Conservation (phyloP, 2,329 filamentous ascomycete species). For the Emergomyces pasteurianus region DNA sequence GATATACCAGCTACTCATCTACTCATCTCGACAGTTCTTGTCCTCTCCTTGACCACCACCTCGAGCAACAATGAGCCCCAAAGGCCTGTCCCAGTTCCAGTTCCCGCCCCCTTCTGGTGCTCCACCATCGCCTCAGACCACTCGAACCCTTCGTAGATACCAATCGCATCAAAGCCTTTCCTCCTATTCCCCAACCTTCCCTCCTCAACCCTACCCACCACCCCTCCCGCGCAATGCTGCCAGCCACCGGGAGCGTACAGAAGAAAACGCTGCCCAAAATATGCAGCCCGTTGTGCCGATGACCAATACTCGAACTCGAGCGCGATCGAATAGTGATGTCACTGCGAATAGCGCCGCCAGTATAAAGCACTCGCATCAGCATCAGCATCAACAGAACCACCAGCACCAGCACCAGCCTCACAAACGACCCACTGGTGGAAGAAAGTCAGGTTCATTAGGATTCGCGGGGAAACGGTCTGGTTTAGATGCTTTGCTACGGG, state of each 20-base stretch:
- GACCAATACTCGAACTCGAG: conserved; percentile 36
- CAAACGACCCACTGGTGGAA: conserved; percentile 17
- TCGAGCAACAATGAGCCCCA: conserved; percentile 13
- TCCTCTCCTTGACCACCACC: neutral
- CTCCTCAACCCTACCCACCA: conserved; percentile 50
- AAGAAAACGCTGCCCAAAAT: conserved; percentile 11
- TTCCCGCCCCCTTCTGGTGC: conserved; percentile 17
- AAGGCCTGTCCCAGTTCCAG: conserved; percentile 13
- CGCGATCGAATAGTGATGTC: conserved; percentile 63
- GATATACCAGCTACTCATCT: conserved; percentile 13
- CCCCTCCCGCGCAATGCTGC: conserved; percentile 23
- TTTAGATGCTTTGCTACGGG: conserved; percentile 65
- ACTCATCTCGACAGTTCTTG: neutral
- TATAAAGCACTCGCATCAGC: conserved; percentile 10
- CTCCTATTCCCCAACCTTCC: conserved; percentile 43
- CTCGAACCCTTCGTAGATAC: conserved; percentile 58
- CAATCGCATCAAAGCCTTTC: conserved; percentile 60
- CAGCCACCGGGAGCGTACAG: conserved; percentile 11
- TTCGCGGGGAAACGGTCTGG: conserved; percentile 36
- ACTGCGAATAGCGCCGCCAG: conserved; percentile 28
- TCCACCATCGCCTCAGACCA: conserved; percentile 49
- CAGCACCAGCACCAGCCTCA: neutral
- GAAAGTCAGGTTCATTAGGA: conserved; percentile 34
- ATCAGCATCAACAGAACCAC: neutral
- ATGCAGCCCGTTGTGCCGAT: conserved; percentile 13